phyloP scores from a whole-genome alignment of 169 alveolate genomes.

The Amoebophrya sp. region DNA sequence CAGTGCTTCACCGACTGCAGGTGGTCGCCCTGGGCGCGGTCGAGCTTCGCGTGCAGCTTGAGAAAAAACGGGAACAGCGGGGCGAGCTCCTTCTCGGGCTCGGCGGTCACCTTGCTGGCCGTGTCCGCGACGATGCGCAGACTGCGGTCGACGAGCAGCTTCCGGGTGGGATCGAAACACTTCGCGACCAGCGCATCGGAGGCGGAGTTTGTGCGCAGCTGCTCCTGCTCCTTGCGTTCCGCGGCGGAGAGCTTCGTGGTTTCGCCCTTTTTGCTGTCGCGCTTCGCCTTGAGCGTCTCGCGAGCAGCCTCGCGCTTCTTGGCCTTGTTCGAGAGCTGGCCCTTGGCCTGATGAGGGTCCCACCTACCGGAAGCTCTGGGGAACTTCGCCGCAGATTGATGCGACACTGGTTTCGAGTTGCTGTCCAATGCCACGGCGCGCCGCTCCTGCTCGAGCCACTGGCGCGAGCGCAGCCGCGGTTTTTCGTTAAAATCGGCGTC shows the following conservation, averaged over 20 bases:
- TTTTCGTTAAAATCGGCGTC: background rate
- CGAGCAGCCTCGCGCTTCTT: background rate
- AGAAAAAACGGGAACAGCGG: background rate
- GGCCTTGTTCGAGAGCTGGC: background rate
- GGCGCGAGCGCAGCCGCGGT: background rate
- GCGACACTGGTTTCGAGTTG: too few relatives aligned
- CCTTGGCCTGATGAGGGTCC: background rate
- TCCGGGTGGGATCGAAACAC: background rate
- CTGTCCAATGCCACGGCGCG: background rate
- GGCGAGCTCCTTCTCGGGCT: background rate
- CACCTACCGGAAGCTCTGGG: too few relatives aligned
- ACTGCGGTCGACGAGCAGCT: background rate
- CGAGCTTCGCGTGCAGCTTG: background rate
- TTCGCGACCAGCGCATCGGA: background rate
- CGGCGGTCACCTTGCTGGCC: background rate
- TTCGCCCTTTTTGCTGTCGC: background rate
- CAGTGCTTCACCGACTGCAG: slow-evolving; percentile 7
- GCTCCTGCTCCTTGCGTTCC: background rate
- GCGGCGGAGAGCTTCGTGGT: background rate
- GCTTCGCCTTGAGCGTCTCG: background rate
- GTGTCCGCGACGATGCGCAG: background rate
- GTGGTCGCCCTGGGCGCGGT: background rate
- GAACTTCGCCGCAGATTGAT: too few relatives aligned
- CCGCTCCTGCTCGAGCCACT: background rate
- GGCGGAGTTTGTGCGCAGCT: background rate